Base-by-base conservation (phyloP, 2,329 filamentous ascomycete genomes). In the Cucurbitaria berberidis region DNA sequence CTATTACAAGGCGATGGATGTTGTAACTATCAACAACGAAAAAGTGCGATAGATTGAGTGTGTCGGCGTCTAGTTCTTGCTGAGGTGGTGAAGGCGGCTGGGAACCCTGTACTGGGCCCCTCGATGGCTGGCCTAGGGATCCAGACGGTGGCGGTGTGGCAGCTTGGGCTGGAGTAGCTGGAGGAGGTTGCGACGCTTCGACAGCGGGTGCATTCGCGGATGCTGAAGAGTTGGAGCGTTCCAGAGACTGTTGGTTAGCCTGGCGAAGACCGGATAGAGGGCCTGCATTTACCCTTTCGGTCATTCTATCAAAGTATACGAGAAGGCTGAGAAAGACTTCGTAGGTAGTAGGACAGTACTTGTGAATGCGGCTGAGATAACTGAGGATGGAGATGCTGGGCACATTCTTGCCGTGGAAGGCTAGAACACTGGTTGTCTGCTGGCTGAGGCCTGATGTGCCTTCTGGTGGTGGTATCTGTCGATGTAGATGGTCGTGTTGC, bases 11-110 rank as follows among this genome's bases (percentile, higher is more conserved):
- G 49, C 95, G 88, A 73, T 99, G 95, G 60, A 99, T 98, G 77
- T 99, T 99, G 80, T 95, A 99, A 78, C 95, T 98, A 77, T 99
- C 95, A 10, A 98, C 95, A 35, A 98, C 93, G 72, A 99, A 98
- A 68, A 87, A 89, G 67, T 89, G 86, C 2, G 85, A 85, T 38
- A 88, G 77, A 48, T 80, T 81, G 51, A 84, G 80, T 34, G 30
- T 15, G 55, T 82, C 80, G 15, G 77, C 72, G 15, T 76, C 76
- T 39, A 80, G 52, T 21, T 78, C 71, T 27, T 73, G 63, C 21
- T 74, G 67, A 7, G 73, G 70, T 4, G 75, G 68, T 21, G 75
- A 75, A 10, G 74, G 72, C 24, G 73, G 71, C 26, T 75, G 68
- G 10, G 57, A 38, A n/a, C 64, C 62, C 43, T 62, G 67, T 21